phyloP scores from a whole-genome alignment of 2,329 filamentous ascomycete species.

The Monosporascus sp. region DNA sequence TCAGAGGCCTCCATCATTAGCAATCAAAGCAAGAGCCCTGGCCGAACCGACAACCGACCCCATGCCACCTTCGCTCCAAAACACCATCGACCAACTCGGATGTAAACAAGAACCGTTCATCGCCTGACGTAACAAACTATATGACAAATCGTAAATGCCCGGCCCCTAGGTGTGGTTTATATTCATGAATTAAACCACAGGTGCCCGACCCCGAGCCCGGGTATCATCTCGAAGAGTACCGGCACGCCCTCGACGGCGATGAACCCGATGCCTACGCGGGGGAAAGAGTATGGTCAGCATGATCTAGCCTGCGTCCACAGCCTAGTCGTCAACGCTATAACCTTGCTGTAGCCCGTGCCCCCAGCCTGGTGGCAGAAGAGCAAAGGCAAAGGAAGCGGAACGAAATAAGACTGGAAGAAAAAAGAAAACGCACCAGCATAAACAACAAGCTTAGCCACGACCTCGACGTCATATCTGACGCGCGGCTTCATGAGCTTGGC shows the following conservation, averaged over 20 bases:
- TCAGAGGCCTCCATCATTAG: too few species aligned
- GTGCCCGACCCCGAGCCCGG: constrained; percentile 30
- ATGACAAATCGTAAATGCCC: too few species aligned
- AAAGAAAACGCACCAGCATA: constrained; percentile 66
- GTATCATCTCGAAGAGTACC: constrained; percentile 36
- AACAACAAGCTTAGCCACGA: constrained; percentile 92
- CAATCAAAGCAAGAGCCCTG: too few species aligned
- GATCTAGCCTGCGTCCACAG: too few species aligned
- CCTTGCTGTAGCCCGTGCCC: too few species aligned
- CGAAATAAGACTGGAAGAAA: neutral
- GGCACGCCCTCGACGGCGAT: constrained; percentile 37
- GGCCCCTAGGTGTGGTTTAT: too few species aligned
- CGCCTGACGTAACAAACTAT: too few species aligned
- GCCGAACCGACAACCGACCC: too few species aligned
- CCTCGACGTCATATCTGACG: constrained; percentile 96
- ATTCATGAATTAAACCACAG: constrained; percentile 4
- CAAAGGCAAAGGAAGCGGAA: neutral
- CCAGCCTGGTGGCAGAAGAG: neutral
- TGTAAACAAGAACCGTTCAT: too few species aligned
- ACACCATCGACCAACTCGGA: too few species aligned
- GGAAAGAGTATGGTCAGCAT: neutral
- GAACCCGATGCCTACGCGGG: constrained; percentile 24
- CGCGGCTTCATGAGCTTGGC: constrained; percentile 76
- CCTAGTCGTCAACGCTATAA: too few species aligned
- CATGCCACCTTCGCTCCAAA: too few species aligned